Evolutionary conservation across 108 stramenopile genomes (phyloP).

Genomic region (Nannochloropsis granulata): DNA sequence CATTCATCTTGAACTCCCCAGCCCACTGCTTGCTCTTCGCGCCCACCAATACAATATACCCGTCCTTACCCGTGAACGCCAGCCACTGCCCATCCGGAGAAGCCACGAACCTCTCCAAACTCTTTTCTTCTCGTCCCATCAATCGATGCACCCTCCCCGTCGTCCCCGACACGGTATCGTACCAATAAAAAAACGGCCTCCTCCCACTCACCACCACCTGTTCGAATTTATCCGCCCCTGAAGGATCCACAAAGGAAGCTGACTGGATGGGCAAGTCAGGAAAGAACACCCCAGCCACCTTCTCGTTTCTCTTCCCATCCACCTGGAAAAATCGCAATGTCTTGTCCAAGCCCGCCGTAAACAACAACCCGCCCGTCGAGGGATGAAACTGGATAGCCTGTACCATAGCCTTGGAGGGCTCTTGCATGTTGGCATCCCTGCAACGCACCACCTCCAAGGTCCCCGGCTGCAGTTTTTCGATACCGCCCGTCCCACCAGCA

Average conservation of each 20-base stretch:
- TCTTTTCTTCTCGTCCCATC: conserved; percentile 56
- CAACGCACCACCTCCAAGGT: not conserved
- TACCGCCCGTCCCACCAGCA: not conserved
- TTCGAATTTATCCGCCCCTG: conserved; percentile 25
- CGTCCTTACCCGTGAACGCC: conserved; percentile 81
- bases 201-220: conserved; percentile 67
- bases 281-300: conserved; percentile 76
- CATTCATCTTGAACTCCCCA: conserved; percentile 75
- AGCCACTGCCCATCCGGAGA: conserved; percentile 56
- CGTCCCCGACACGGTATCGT: conserved; percentile 67
- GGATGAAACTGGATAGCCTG: conserved; percentile 67
- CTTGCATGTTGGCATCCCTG: conserved; percentile 64
- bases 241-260: conserved; percentile 58
- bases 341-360: conserved; percentile 56
- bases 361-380: conserved; percentile 21
- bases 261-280: conserved; percentile 69
- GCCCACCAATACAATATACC: conserved; percentile 71
- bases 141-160: conserved; percentile 21
- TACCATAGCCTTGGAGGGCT: conserved; percentile 55
- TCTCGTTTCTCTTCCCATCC: conserved; percentile 53
- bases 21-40: conserved; percentile 62
- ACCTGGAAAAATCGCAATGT: conserved; percentile 73
- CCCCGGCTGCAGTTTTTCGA: not conserved
- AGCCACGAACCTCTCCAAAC: conserved; percentile 58
- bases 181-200: conserved; percentile 74